These are phyloP conservation scores for Colletotrichum euphorbiae DNA, from an alignment of 2,329 filamentous ascomycete genomes.

Conservation along the genomic window DNA sequence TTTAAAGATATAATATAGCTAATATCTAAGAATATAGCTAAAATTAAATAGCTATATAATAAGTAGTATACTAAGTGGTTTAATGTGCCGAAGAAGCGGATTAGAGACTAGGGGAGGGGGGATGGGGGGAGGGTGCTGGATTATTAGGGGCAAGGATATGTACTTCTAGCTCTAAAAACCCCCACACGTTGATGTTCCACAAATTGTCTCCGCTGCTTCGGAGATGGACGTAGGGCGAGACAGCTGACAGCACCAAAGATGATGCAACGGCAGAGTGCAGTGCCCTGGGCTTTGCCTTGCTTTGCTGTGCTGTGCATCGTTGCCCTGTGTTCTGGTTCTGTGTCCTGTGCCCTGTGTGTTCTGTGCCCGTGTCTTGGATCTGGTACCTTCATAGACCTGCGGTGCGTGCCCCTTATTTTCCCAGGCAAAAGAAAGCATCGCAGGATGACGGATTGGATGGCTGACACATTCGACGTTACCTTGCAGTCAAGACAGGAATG, in stretches of 20 bases:
- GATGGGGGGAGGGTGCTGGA: no score
- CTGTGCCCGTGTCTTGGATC: slow-evolving; percentile 16
- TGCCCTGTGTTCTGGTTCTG: neutral
- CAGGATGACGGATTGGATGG: neutral
- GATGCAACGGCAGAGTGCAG: slow-evolving; percentile 8
- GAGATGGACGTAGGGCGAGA: slow-evolving; percentile 1
- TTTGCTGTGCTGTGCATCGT: neutral
- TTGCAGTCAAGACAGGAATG: slow-evolving; percentile 12
- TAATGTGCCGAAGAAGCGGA: no score
- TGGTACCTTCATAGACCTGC: neutral
- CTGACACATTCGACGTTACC: slow-evolving; percentile 26
- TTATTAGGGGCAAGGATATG: no score
- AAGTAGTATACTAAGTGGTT: no score
- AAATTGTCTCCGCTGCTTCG: slow-evolving; percentile 18
- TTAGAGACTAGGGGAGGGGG: no score
- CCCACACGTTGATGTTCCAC: no score
- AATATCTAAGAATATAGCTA: no score
- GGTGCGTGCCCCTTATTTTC: slow-evolving; percentile 11
- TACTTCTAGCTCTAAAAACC: no score
- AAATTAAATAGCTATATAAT: no score
- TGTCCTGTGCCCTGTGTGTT: slow-evolving; percentile 9
- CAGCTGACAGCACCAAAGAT: neutral
- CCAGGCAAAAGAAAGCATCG: neutral
- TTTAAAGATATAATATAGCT: no score
- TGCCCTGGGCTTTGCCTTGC: neutral